Evolutionary conservation across 805 yeast species (phyloP), one percentile per base, ranked within the genome.

Genomic region (Barnettozyma californica): DNA sequence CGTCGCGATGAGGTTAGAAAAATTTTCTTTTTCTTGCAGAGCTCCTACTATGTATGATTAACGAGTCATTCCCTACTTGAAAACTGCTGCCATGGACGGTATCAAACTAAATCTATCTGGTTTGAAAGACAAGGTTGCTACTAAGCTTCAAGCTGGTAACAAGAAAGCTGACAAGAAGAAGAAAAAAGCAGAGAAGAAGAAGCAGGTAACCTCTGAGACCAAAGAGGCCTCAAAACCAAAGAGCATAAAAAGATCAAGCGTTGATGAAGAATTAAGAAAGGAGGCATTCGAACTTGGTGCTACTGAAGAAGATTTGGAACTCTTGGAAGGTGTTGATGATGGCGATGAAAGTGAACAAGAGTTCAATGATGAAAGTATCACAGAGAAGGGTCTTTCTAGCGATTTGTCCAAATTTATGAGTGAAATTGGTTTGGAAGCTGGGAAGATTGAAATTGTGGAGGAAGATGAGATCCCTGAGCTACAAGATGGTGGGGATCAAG

Each of bases 231-330:
- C 41, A 19, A 20, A 40, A 41, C 33, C 38, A 23, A 37, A 48
- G 16, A 14, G 14, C 9, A 23, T 41, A n/a, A 43, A 42, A 21
- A 43, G 45, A 18, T 18, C 49, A 4, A 36, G 48, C 5, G 44
- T 37, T 26, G 52, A 43, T 36, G 66, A 63, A 9, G 59, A 52
- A 2, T 64, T 87, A 43, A 81, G 85, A 56, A 78, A 81, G 51
- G 95, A 85, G 68, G 95, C 95, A 2, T 63, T 83, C 13, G 83
- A 82, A 20, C 68, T 91, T 26, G 97, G 97, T 31, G 98, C 97
- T 19, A 76, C 88, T 14, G 94, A 87, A 56, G 91, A 82, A 20
- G 97, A 90, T 64, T 62, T 91, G 41, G 75, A 77, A 40, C 66
- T 90, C 44, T 56, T 91, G 11, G 74, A 75, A 31, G 85, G 75